A percentile compares a stretch with the other conserved stretches of the same genome.
phyloP scores from a whole-genome alignment of 1,139 yeast species.

The Keqinozyma sinolaborantium region DNA sequence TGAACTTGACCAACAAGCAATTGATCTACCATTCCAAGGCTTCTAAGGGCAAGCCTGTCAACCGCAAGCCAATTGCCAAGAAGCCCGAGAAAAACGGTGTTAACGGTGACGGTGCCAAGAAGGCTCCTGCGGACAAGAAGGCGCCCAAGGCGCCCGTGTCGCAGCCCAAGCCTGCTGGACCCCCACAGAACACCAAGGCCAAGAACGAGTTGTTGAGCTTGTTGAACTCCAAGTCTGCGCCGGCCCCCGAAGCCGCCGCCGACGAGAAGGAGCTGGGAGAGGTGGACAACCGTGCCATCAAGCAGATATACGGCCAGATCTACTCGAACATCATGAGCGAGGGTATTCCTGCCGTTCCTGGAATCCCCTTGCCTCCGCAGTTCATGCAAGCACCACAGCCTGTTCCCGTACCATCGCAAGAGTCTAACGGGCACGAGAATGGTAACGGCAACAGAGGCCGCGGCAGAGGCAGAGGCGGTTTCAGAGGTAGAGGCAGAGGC shows the following conservation, averaged over 20 bases:
- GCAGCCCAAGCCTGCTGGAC: not conserved
- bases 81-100: constrained; percentile 16
- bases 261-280: constrained; percentile 15
- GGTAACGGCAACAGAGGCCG: constrained; percentile 20
- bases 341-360: constrained; percentile 19
- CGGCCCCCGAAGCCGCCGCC: constrained; percentile 5
- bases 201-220: constrained; percentile 31
- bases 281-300: constrained; percentile 36
- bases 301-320: constrained; percentile 48
- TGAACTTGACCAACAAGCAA: constrained; percentile 74
- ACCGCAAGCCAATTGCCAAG: constrained; percentile 19
- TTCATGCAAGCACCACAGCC: constrained; percentile 19
- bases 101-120: constrained; percentile 16
- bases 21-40: constrained; percentile 73
- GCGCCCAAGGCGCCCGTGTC: constrained; percentile 10
- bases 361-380: constrained; percentile 33
- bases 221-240: constrained; percentile 11
- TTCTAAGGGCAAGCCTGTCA: constrained; percentile 42
- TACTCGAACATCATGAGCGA: constrained; percentile 42
- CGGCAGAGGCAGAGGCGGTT: constrained; percentile 16
- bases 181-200: constrained; percentile 9
- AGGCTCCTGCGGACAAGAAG: constrained; percentile 14
- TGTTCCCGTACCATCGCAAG: constrained; percentile 2
- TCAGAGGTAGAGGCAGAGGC: constrained; percentile 23
- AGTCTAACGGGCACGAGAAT: constrained; percentile 2